Percentiles rank a stretch among this genome's conserved stretches.
Evolutionary conservation across 164 flowering plant genomes (phyloP).

Genomic region (Echeveria elegans): DNA sequence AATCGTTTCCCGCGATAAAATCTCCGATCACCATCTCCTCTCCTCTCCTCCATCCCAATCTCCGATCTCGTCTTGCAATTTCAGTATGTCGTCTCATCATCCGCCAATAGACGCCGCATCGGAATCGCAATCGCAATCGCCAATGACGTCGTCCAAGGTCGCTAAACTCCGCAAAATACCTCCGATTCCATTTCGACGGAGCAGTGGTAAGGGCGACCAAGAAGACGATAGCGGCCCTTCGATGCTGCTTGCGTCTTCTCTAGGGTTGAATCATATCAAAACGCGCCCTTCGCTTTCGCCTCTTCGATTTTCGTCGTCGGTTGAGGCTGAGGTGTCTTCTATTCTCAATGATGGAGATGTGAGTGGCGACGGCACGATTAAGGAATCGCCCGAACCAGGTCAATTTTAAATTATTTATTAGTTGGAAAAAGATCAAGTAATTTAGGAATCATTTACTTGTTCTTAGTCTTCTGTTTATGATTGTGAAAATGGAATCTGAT

Average conservation of each 20-base stretch:
- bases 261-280: constrained; percentile 54
- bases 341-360: constrained; percentile 6
- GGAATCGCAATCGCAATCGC: too few relatives aligned
- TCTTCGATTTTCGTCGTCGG: constrained; percentile 22
- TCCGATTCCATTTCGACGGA: constrained; percentile 33
- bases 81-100: neutral
- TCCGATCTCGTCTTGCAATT: neutral
- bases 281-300: constrained; percentile 38
- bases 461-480: neutral
- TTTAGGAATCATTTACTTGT: too few relatives aligned
- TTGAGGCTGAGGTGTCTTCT: constrained; percentile 14
- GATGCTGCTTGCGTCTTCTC: constrained; percentile 32
- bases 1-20: constrained; percentile 9
- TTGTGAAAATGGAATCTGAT: neutral
- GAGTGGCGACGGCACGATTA: constrained; percentile 12
- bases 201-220: constrained; percentile 12
- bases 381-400: neutral
- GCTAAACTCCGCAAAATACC: constrained; percentile 58
- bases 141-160: constrained; percentile 13
- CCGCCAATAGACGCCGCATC: neutral
- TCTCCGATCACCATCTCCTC: constrained; percentile 5
- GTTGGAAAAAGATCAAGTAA: too few relatives aligned
- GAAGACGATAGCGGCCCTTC: constrained; percentile 12
- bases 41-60: neutral
- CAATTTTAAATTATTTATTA: neutral